Evolutionary conservation across 345 rosid species (phyloP), one percentile per base, ranked within the genome.

Genomic region (Acer yangbiense): DNA sequence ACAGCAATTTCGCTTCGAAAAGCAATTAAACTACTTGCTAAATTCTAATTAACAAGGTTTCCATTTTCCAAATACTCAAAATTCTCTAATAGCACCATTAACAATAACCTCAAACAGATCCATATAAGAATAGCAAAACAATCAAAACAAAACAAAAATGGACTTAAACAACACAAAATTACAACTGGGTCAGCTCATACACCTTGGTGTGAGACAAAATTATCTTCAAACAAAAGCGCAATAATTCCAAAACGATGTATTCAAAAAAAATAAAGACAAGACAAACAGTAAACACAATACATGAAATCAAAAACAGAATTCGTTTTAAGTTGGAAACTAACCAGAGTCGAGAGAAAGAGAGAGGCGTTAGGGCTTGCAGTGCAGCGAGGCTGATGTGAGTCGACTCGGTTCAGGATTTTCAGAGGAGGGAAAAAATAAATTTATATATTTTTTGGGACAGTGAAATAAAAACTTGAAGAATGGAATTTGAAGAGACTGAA

Each of bases 1-100:
- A 46, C 50, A 10, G 50, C 10, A 27, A 70, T 32, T 58, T 60
- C 39, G 9, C 54, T 58, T 72, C 35, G 50, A 60, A 58, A 39
- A 43, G 46, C 46, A 43, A 9, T 43, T 43, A 44, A 25, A 16
- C 69, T 44, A 23, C 25, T 17, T 43, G n/a, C 6, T 62, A 10
- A 74, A 62, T 57, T 68, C 77, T 27, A 74, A 74, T 48, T 10
- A 74, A 64, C 64, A 35, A 6, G 46, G 4, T 67, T 4, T 55
- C 41, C 68, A 72, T 32, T 21, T 32, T 11, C 50, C 65, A 32
- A 16, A n/a, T 57, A 55, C 29, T 18, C 64, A 32, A 17, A 44
- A 54, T 71, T 61, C 61, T 52, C 62, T 16, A 43, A 14, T 32
- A 55, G 20, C 41, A 55, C 20, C 44, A 32, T 71, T 55, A 18